Evolutionary conservation across 1,284 basidiomycete species (phyloP), one percentile per base, ranked within the genome.

Genomic region (Ustilago sp.): DNA sequence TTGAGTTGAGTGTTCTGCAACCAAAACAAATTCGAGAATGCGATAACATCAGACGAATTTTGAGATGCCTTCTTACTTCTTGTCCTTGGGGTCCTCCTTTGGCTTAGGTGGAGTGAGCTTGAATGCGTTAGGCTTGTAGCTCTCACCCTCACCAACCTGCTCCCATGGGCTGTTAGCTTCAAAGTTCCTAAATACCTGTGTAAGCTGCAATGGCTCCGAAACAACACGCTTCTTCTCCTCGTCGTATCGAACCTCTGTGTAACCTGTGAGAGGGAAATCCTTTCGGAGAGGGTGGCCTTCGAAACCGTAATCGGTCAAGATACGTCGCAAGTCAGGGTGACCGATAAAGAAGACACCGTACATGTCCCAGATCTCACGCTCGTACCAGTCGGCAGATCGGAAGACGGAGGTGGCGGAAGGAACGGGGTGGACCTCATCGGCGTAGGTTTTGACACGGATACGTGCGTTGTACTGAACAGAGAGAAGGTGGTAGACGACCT

Each of bases 171-270:
- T 66, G 69, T 78, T 77, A 11, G 80, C 91, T 84, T 95, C 94
- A 86, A 98, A 98, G 89, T 98, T 98, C 65, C 96, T 91, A 92
- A 97, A 99, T 50, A 96, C 96, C 87, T 99, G 97, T 9, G 95
- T 95, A 78, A 99, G 90, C 86, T 99, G 97, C 64, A 99, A 89
- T 34, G 97, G 97, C 87, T 99, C 97, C 83, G 96, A 96, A 31
- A 99, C 95, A 65, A 99, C 95, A 54, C 96, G 93, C 89, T 99
- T 99, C 86, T 93, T 92, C 88, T 98, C 96, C 88, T 99, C 97
- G 85, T 98, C 95, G 86, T 98, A 99, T 64, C 97, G 92, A 56
- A 99, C 90, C 87, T 99, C 97, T 11, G 94, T 94, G 88, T 99
- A 99, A 39, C 96, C 96, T 4, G 94, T 97, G 77, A 99, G 88